Evolutionary conservation across 805 yeast genomes (phyloP).

Genomic region (Hanseniaspora thailandica): DNA sequence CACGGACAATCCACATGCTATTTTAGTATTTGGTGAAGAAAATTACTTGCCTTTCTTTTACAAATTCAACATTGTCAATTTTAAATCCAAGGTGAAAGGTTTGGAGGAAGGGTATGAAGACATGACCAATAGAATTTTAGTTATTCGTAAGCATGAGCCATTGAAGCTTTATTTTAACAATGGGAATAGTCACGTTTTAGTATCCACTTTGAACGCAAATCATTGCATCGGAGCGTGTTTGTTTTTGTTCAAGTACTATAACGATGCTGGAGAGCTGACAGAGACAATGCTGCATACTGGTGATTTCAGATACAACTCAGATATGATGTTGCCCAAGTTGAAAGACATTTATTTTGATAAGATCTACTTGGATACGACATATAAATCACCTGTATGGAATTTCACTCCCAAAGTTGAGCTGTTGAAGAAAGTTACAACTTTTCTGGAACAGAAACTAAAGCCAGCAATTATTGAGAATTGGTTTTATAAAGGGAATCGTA

Average conservation of each 20-base stretch:
- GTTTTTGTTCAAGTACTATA: slow-evolving; percentile 47
- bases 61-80: slow-evolving; percentile 38
- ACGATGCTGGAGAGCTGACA: slow-evolving; percentile 22
- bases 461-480: background rate
- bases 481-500: slow-evolving; percentile 1
- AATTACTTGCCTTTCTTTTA: slow-evolving; percentile 49
- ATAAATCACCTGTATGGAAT: slow-evolving; percentile 29
- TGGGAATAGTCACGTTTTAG: slow-evolving; percentile 29
- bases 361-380: slow-evolving; percentile 83
- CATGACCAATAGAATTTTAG: slow-evolving; percentile 33
- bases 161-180: background rate
- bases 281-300: slow-evolving; percentile 70
- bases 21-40: slow-evolving; percentile 58
- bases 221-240: slow-evolving; percentile 95
- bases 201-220: slow-evolving; percentile 68
- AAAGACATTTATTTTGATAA: slow-evolving; percentile 35
- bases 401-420: slow-evolving; percentile 28
- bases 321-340: slow-evolving; percentile 27
- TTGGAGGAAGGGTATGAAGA: slow-evolving; percentile 29
- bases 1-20: slow-evolving; percentile 33
- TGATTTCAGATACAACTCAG: slow-evolving; percentile 64
- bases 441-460: slow-evolving; percentile 8
- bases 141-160: background rate
- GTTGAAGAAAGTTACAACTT: slow-evolving; percentile 11
- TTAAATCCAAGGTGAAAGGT: slow-evolving; percentile 21